phyloP scores from a whole-genome alignment of 495 filamentous ascomycete genomes.

The Aspergillus mulundensis region DNA sequence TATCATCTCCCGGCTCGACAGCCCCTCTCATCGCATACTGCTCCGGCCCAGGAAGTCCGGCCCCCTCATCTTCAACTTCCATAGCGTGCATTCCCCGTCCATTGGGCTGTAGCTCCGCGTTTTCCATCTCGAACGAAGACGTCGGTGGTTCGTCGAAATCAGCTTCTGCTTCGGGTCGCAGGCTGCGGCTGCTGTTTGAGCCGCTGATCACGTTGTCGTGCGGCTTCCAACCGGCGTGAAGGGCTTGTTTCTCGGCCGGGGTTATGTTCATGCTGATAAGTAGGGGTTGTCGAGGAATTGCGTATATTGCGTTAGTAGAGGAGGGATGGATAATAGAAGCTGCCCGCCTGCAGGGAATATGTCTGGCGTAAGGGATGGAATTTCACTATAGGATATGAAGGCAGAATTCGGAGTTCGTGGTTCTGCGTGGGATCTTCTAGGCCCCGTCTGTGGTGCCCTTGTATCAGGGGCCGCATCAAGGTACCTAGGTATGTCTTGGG shows the following conservation, averaged over 20 bases:
- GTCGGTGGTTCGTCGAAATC: not conserved
- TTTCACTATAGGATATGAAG: too few relatives aligned
- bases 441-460: too few relatives aligned
- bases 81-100: not conserved
- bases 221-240: not conserved
- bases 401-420: too few relatives aligned
- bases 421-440: too few relatives aligned
- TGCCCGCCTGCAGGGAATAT: too few relatives aligned
- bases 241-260: not conserved
- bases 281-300: not conserved
- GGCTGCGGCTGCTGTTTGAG: not conserved
- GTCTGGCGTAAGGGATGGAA: too few relatives aligned
- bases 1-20: not conserved
- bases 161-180: not conserved
- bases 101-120: not conserved
- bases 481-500: too few relatives aligned
- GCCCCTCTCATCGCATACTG: not conserved
- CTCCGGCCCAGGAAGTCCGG: not conserved
- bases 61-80: not conserved
- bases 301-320: too few relatives aligned
- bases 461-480: too few relatives aligned
- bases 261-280: not conserved
- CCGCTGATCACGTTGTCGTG: not conserved
- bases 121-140: not conserved
- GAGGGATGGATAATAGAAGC: too few relatives aligned